Base-by-base conservation (phyloP, 345 rosid species). In the Corchorus capsularis region DNA sequence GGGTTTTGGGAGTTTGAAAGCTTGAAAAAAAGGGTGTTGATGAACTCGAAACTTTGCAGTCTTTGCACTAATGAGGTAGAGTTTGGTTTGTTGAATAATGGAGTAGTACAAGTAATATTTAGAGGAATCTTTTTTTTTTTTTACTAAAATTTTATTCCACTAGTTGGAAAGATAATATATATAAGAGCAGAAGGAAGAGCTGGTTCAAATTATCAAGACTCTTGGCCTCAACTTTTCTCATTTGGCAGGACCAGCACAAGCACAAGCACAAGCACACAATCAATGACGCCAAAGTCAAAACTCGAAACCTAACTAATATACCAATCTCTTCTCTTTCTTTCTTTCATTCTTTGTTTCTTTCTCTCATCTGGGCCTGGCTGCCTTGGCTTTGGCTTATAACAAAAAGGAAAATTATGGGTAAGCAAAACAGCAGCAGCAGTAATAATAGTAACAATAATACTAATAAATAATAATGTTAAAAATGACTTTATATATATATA, bases 231-330 rank as follows among this genome's bases (percentile, higher is more conserved):
- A 56, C 76, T 69, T 81, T 74, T 78, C 54, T 78, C 70, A 49
- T 79, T 71, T 41, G 22, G 12, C 83, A 67, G 83, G 74, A 80
- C 81, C 82, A 86, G 76, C 85, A n/a, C n/a, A n/a, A n/a, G n/a
- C n/a, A n/a, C n/a, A n/a, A n/a, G n/a, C n/a, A n/a, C n/a, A n/a
- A 86, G 76, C 85, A 82, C 73, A 74, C 83, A 77, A 82, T 83
- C 78, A 79, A 79, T 59, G 82, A 52, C 84, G 64, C 68, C 80
- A 62, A 87, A 84, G 86, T 82, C 86, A 84, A 83, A 73, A 73
- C 81, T 81, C 77, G 13, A 64, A 75, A 79, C 85, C 89, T 86
- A 86, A 84, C 89, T 74, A 69, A 10, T 49, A 52, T 27, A 27
- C 27, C 65, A 52, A 71, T 69, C 59, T 60, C 64, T n/a, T 47